Percentiles rank a stretch among this genome's conserved stretches.
These are phyloP conservation scores for Lachancea waltii DNA, from an alignment of 805 yeast genomes.

Conservation along the genomic window DNA sequence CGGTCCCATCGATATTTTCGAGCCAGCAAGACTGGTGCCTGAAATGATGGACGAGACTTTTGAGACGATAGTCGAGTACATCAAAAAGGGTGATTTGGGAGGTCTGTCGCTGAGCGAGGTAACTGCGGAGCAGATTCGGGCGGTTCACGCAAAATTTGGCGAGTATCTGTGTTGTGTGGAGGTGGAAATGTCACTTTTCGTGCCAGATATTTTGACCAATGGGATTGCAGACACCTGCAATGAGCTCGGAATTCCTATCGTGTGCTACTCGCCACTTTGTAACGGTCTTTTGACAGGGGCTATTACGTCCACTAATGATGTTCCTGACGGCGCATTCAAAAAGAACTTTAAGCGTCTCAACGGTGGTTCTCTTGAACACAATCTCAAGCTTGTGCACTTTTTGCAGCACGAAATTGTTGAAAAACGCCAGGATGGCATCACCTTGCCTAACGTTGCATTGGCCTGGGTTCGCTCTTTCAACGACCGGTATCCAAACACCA, in stretches of 20 bases:
- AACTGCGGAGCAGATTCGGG: slow-evolving; percentile 50
- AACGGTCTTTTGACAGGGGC: slow-evolving; percentile 71
- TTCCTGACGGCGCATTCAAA: slow-evolving; percentile 55
- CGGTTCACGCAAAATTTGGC: slow-evolving; percentile 45
- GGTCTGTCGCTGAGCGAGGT: slow-evolving; percentile 75
- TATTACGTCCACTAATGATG: slow-evolving; percentile 39
- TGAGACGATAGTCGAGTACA: slow-evolving; percentile 47
- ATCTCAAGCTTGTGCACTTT: slow-evolving; percentile 42
- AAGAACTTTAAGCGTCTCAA: slow-evolving; percentile 48
- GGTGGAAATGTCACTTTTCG: slow-evolving; percentile 68
- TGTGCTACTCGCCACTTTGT: slow-evolving; percentile 81
- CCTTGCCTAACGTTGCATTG: slow-evolving; percentile 63
- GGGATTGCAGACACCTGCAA: slow-evolving; percentile 59
- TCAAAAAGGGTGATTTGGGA: slow-evolving; percentile 58
- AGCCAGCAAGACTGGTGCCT: slow-evolving; percentile 65
- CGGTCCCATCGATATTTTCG: slow-evolving; percentile 54
- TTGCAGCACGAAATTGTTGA: slow-evolving; percentile 44
- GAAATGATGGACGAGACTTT: slow-evolving; percentile 58
- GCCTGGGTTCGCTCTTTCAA: slow-evolving; percentile 53
- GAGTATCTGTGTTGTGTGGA: slow-evolving; percentile 63
- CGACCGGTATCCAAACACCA: slow-evolving; percentile 37
- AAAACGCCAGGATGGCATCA: slow-evolving; percentile 40
- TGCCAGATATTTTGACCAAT: slow-evolving; percentile 52
- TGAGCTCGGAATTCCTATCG: slow-evolving; percentile 54
- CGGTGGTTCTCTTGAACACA: slow-evolving; percentile 49